Evolutionary conservation across 495 filamentous ascomycete genomes (phyloP).

Genomic region (Lichenothelia convexa): DNA sequence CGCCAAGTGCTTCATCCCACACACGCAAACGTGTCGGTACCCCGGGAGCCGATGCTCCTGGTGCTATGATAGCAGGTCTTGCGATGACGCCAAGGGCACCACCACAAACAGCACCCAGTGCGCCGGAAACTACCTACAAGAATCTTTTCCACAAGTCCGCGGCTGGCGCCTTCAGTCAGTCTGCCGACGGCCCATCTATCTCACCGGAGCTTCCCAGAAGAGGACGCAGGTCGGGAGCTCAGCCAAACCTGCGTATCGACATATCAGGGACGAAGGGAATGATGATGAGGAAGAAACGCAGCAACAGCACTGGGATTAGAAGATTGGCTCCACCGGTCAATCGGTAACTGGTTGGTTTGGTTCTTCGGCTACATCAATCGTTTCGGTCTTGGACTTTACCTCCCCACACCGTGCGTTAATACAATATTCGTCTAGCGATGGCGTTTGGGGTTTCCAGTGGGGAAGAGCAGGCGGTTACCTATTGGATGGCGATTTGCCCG

Average conservation of each 20-base stretch:
- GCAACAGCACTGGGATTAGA: slow-evolving; percentile 5
- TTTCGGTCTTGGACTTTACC: no score
- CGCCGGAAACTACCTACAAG: slow-evolving; percentile 16
- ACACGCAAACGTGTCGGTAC: not conserved
- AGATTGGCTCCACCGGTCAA: slow-evolving; percentile 6
- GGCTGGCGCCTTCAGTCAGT: not conserved
- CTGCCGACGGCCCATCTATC: no score
- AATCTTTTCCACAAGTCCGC: slow-evolving; percentile 13
- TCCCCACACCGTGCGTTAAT: no score
- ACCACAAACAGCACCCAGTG: slow-evolving; percentile 1
- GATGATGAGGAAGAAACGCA: slow-evolving; percentile 11
- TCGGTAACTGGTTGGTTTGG: slow-evolving; percentile 2
- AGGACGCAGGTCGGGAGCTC: slow-evolving; percentile 1
- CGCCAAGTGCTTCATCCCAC: slow-evolving; percentile 4
- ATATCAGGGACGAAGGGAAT: slow-evolving; percentile 15
- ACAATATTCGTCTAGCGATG: no score
- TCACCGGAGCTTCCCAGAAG: slow-evolving; percentile 3
- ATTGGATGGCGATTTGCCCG: no score
- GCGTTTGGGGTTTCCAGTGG: no score
- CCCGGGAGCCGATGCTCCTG: not conserved
- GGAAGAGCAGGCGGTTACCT: no score
- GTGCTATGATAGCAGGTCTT: slow-evolving; percentile 2
- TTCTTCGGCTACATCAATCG: no score
- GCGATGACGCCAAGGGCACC: slow-evolving; percentile 5
- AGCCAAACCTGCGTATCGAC: slow-evolving; percentile 8